Evolutionary conservation across 257 asterid genomes (phyloP), one percentile per base, ranked within the genome.

Genomic region (Solanum chmielewskii): DNA sequence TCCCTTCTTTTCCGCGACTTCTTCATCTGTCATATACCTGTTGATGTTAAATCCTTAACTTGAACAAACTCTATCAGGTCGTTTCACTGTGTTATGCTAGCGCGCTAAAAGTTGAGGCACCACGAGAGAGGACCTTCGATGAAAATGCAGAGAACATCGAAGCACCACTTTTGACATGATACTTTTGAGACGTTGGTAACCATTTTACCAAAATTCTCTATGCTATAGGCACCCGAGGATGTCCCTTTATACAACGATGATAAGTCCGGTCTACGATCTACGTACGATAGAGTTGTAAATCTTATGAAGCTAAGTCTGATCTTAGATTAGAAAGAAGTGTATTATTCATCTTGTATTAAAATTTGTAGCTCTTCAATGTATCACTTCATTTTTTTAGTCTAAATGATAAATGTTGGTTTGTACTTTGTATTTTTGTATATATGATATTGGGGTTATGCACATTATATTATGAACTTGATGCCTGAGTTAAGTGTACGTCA

Each of bases 81-180:
- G 77, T 92, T 27, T 90, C 99, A 4, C 81, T 95, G 80, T 90
- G 88, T 88, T 92, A 91, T 69, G 97, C 98, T n/a, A 92, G 92
- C 92, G 90, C 91, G 3, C 87, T 96, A 27, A 91, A 93, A 69
- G 87, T 92, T 27, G 93, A 92, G 11, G 77, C 87, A 21, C 93
- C 92, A 27, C 64, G 93, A 9, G 88, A 89, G 56, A 87, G 88
- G 83, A 64, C 73, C 9, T 3, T 49, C 15, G 93, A 90, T 9
- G 92, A 85, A 56, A 71, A 80, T 62, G 59, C 62, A 52, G 96
- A 93, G 74, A 95, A 91, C 86, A 86, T 88, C 3, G 98, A 95
- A 90, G 90, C 97, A 42, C 97, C 98, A 41, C 97, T 96, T 47
- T 85, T 96, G 12, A 87, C 98, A 21, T 95, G 77, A 91, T 21